Conservation (phyloP, 768 basidiomycete species). For the Nevesoporus exiguus region DNA sequence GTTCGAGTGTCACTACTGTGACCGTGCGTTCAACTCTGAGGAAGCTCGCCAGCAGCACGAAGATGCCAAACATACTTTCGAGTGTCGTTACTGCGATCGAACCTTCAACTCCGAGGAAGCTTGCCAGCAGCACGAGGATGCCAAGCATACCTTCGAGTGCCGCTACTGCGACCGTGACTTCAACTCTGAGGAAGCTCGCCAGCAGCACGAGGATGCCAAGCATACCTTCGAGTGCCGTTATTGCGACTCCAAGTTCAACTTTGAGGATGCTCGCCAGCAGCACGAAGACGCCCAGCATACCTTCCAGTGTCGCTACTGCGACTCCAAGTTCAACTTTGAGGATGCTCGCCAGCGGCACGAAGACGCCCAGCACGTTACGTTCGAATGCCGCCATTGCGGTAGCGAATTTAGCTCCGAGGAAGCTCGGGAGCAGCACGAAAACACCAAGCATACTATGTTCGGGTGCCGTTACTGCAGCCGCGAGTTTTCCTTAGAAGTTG, state of each 20-base stretch:
- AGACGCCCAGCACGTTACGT: slow-evolving; percentile 2
- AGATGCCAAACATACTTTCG: slow-evolving; percentile 3
- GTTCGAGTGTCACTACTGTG: slow-evolving; percentile 16
- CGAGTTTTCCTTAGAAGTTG: neutral
- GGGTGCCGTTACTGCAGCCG: slow-evolving; percentile 5
- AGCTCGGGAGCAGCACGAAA: neutral
- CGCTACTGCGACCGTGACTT: slow-evolving; percentile 1
- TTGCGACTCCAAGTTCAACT: slow-evolving; percentile 7
- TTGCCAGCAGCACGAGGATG: neutral
- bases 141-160: neutral
- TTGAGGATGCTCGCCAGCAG: neutral
- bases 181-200: neutral
- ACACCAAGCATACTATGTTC: neutral
- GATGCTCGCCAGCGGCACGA: slow-evolving; percentile 8
- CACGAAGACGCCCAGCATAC: slow-evolving; percentile 12
- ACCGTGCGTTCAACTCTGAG: slow-evolving; percentile 4
- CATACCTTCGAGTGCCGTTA: slow-evolving; percentile 12
- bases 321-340: slow-evolving; percentile 4
- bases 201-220: slow-evolving; percentile 11
- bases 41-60: slow-evolving; percentile 9
- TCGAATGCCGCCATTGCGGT: neutral
- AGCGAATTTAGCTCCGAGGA: neutral
- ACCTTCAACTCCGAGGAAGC: neutral
- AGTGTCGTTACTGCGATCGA: neutral
- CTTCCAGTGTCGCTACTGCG: slow-evolving; percentile 14